phyloP scores from a whole-genome alignment of 306 rosid genomes.

The Vachellia pachyceras region DNA sequence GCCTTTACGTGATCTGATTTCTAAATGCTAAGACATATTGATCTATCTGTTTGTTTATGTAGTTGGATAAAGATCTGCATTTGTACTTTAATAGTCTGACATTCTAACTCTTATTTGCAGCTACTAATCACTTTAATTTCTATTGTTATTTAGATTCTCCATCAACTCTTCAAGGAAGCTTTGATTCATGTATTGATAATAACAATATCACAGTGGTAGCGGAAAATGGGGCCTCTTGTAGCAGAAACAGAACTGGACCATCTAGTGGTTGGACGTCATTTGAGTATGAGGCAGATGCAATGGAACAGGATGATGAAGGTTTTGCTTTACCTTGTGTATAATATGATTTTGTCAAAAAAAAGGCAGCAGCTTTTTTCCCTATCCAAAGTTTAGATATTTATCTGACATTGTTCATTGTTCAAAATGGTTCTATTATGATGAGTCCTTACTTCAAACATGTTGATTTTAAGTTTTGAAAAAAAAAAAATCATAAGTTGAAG shows the following conservation, averaged over 20 bases:
- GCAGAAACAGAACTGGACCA: constrained; percentile 49
- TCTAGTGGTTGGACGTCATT: constrained; percentile 89
- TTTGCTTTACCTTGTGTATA: constrained; percentile 19
- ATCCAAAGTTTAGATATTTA: not conserved
- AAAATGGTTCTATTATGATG: not conserved
- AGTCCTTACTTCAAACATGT: constrained; percentile 14
- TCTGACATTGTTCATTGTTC: not conserved
- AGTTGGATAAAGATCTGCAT: constrained; percentile 29
- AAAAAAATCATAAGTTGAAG: constrained; percentile 26
- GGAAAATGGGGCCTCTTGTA: constrained; percentile 85
- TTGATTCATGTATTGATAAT: constrained; percentile 62
- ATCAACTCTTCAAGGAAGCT: constrained; percentile 60
- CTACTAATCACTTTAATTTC: constrained; percentile 28
- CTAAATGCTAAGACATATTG: constrained; percentile 17
- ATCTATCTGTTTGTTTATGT: constrained; percentile 18
- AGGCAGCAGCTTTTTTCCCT: not conserved
- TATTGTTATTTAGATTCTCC: constrained; percentile 60
- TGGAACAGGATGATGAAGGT: constrained; percentile 91
- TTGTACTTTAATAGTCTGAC: constrained; percentile 9
- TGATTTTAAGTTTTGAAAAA: constrained; percentile 10
- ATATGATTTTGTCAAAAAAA: not conserved
- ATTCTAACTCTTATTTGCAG: constrained; percentile 4
- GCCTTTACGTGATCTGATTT: constrained; percentile 25
- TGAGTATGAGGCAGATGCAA: constrained; percentile 87
- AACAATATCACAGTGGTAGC: constrained; percentile 55